Evolutionary conservation across 2,329 filamentous ascomycete species (phyloP), one percentile per base, ranked within the genome.

Genomic region (Aspergillus quadrilineatus): DNA sequence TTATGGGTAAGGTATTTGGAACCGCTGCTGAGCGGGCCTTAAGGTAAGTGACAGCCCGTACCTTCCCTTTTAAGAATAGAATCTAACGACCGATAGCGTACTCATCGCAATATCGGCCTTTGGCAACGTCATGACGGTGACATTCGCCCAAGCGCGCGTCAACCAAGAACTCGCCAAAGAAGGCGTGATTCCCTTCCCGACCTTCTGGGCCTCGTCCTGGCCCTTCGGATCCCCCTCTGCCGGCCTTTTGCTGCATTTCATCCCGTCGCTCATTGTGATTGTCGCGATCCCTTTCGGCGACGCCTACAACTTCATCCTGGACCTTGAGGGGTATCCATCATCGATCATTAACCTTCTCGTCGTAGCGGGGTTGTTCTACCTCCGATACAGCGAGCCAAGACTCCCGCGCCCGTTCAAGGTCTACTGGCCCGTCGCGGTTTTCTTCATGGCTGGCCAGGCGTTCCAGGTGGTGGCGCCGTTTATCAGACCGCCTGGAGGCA

Each of bases 121-220:
- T 9, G 63, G 65, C 5, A 63, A 67, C 53, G 57, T 66, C 12
- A 56, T 66, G 26, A 57, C 62, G 4, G 57, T 65, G 15, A 64
- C 65, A 1, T 49, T 42, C 14, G 30, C 10, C 6, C 39, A 28
- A 65, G 62, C 65, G 6, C 63, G 63, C 2, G 58, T 67, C 1
- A 60, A 65, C 12, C 65, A 67, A 55, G 65, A 65, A 43, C 32
- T 67, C 4, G 65, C 62, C 2, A 67, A 67, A 46, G 65, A 67
- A 48, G 63, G 63, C 28, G 59, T 63, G n/a, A 60, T 59, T 4
- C 65, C 63, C 2, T 67, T 67, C 37, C 65, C 63, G 1, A 53
- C 58, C 17, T 26, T 65, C 29, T 50, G 65, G 42, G 65, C 65
- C 60, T 63, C 65, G 26, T 63, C 61, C 48, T 59, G 63, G 14